These are phyloP conservation scores for Akanthomyces muscarius DNA, from an alignment of 2,329 filamentous ascomycete species.

Conservation along the genomic window DNA sequence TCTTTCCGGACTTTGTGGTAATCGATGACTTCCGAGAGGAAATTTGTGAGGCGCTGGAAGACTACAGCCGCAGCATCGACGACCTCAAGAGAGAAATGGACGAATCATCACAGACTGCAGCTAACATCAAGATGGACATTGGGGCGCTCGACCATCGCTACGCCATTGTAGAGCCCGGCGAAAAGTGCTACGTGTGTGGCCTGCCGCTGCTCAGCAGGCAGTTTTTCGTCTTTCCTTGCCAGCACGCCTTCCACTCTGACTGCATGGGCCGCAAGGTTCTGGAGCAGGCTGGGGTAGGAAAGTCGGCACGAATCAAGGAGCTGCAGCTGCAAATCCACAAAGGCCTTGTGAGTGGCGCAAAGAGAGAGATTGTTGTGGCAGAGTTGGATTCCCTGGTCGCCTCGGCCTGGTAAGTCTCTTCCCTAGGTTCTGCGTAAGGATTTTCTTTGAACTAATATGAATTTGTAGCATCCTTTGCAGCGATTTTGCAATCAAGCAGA, in stretches of 20 bases:
- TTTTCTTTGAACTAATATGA: slow-evolving; percentile 22
- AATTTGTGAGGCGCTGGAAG: slow-evolving; percentile 88
- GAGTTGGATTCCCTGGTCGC: slow-evolving; percentile 93
- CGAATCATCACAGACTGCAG: slow-evolving; percentile 80
- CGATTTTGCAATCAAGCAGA: slow-evolving; percentile 88
- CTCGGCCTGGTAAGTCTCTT: slow-evolving; percentile 67
- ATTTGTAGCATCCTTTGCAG: slow-evolving; percentile 77
- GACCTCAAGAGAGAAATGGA: slow-evolving; percentile 91
- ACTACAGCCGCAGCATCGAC: slow-evolving; percentile 90
- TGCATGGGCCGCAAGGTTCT: slow-evolving; percentile 84
- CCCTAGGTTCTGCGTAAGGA: slow-evolving; percentile 4
- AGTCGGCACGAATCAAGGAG: slow-evolving; percentile 76
- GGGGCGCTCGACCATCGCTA: slow-evolving; percentile 81
- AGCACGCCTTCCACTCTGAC: slow-evolving; percentile 96
- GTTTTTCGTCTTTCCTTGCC: slow-evolving; percentile 98
- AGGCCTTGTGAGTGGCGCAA: slow-evolving; percentile 64
- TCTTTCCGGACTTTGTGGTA: slow-evolving; percentile 97
- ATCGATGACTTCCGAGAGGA: slow-evolving; percentile 99
- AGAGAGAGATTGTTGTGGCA: slow-evolving; percentile 75
- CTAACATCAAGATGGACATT: slow-evolving; percentile 88
- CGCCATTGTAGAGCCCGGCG: slow-evolving; percentile 92
- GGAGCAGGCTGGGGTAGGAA: slow-evolving; percentile 71
- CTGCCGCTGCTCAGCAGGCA: slow-evolving; percentile 83
- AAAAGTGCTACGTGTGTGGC: slow-evolving; percentile 86
- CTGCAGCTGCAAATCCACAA: slow-evolving; percentile 79